phyloP scores from a whole-genome alignment of 2,329 filamentous ascomycete genomes.

The Tolypocladium sp. region DNA sequence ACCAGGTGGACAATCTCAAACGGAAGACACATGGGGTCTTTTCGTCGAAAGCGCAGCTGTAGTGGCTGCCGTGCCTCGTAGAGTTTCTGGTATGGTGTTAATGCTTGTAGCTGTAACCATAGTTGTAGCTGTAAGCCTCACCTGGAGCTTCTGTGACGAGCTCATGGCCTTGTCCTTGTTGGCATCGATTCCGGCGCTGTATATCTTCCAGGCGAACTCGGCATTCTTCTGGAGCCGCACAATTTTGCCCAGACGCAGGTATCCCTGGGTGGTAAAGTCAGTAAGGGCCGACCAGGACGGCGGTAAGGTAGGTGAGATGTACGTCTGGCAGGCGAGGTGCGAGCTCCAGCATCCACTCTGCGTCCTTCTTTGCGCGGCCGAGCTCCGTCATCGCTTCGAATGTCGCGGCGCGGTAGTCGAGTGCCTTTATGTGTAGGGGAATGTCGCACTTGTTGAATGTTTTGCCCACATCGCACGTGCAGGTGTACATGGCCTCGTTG shows the following conservation, averaged over 20 bases:
- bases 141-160: conserved; percentile 23
- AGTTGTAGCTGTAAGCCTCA: conserved; percentile 4
- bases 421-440: conserved; percentile 25
- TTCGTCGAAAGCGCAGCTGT: conserved; percentile 20
- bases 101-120: background rate
- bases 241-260: conserved; percentile 31
- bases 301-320: conserved; percentile 2
- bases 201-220: conserved; percentile 29
- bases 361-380: conserved; percentile 26
- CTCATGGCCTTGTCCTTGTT: conserved; percentile 13
- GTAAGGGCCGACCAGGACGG: background rate
- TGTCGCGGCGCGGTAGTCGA: conserved; percentile 31
- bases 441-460: conserved; percentile 30
- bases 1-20: conserved; percentile 26
- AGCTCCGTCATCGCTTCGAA: conserved; percentile 28
- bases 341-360: conserved; percentile 33
- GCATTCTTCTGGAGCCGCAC: conserved; percentile 25
- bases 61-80: conserved; percentile 23
- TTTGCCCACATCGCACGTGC: conserved; percentile 24
- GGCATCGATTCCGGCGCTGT: conserved; percentile 27
- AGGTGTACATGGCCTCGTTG: conserved; percentile 30
- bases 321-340: conserved; percentile 30
- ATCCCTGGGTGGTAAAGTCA: conserved; percentile 22
- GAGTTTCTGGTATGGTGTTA: conserved; percentile 18
- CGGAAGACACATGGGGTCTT: conserved; percentile 26